These are phyloP conservation scores for Elasticomyces elasticus DNA, from an alignment of 495 filamentous ascomycete genomes.

Conservation along the genomic window DNA sequence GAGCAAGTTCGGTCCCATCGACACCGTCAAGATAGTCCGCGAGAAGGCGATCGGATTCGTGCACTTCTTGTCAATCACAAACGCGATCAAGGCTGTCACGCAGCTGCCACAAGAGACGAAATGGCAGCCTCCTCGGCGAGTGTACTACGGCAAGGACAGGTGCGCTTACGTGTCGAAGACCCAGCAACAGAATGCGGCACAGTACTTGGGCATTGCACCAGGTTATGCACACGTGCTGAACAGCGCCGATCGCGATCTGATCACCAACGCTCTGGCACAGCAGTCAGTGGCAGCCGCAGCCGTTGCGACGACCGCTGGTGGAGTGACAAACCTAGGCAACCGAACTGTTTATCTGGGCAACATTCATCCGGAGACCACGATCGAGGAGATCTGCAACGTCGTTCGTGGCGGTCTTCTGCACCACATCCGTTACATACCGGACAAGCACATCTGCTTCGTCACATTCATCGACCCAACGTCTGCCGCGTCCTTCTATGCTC, in stretches of 20 bases:
- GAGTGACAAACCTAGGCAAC: conserved; percentile 94
- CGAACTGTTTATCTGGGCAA: conserved; percentile 96
- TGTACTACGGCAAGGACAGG: conserved; percentile 97
- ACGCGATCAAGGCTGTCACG: conserved; percentile 97
- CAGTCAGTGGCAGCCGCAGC: conserved; percentile 95
- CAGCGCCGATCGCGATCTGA: conserved; percentile 86
- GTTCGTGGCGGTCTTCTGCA: conserved; percentile 87
- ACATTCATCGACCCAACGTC: conserved; percentile 99
- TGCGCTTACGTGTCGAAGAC: conserved; percentile 99
- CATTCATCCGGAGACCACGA: conserved; percentile 94
- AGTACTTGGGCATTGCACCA: conserved; percentile 96
- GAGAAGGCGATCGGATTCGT: conserved; percentile 98
- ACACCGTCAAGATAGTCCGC: conserved; percentile 94
- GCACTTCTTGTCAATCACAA: conserved; percentile 93
- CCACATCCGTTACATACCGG: conserved; percentile 97
- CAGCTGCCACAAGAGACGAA: conserved; percentile 93
- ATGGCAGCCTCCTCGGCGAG: conserved; percentile 89
- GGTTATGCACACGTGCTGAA: conserved; percentile 94
- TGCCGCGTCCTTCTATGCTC: conserved; percentile 91
- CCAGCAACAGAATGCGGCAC: conserved; percentile 96
- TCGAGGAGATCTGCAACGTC: conserved; percentile 62
- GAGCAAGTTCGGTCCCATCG: conserved; percentile 91
- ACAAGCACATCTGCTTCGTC: conserved; percentile 99
- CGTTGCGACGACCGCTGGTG: conserved; percentile 90
- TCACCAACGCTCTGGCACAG: conserved; percentile 90